These are phyloP conservation scores for Colletotrichum navitas DNA, from an alignment of 2,329 filamentous ascomycete genomes.

Conservation along the genomic window DNA sequence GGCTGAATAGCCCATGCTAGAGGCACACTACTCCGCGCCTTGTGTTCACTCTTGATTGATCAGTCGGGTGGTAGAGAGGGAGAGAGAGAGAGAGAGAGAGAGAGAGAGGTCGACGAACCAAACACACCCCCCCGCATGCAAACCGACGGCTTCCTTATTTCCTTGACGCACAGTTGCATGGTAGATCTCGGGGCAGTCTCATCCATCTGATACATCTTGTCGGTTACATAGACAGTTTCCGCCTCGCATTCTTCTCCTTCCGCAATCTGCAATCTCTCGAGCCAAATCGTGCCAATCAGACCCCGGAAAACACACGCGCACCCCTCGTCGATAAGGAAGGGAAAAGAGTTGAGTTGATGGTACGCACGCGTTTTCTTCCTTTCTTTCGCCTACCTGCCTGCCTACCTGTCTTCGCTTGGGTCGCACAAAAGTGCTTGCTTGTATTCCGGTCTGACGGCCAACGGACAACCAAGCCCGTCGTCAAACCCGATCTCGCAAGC, in stretches of 20 bases:
- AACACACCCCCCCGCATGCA: background rate
- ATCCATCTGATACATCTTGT: background rate
- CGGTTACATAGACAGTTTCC: conserved; percentile 27
- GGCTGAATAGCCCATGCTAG: conserved; percentile 16
- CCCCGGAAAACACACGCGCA: background rate
- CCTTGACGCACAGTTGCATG: conserved; percentile 5
- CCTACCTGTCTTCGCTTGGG: background rate
- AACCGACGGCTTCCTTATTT: background rate
- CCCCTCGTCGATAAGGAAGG: background rate
- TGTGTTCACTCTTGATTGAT: conserved; percentile 14
- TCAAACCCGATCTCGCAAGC: background rate
- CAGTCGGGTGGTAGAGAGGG: background rate
- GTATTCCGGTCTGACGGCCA: conserved; percentile 12
- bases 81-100: background rate
- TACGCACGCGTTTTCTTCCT: background rate
- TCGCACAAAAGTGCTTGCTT: background rate
- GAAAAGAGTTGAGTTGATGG: no score
- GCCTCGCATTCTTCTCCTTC: background rate
- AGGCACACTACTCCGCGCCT: conserved; percentile 1
- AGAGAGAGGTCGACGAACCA: background rate
- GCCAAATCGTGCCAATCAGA: conserved; percentile 22
- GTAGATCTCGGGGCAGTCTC: background rate
- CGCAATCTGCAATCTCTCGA: background rate
- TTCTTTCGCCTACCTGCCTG: background rate
- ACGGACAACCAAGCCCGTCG: background rate